Conservation (phyloP, 352 stramenopile genomes). For the Phytophthora tubulina region DNA sequence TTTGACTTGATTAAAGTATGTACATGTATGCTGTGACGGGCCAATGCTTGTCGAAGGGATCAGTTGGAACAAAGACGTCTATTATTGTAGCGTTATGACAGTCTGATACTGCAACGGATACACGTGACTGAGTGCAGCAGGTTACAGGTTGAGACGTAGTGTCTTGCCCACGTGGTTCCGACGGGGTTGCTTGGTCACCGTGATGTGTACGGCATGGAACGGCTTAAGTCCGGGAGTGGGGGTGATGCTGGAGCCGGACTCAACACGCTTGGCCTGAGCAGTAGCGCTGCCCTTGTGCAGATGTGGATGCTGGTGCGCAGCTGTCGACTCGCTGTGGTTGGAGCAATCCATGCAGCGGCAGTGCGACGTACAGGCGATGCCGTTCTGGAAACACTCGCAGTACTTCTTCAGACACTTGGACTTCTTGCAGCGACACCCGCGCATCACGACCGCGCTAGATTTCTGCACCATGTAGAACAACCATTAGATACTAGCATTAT, state of each 20-base stretch:
- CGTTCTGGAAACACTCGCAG: slow-evolving; percentile 98
- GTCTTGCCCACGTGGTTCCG: slow-evolving; percentile 70
- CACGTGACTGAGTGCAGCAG: background rate
- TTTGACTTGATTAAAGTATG: slow-evolving; percentile 7
- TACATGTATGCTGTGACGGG: background rate
- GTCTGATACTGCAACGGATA: background rate
- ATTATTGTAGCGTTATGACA: slow-evolving; percentile 12
- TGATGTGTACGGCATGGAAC: slow-evolving; percentile 73
- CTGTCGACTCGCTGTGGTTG: slow-evolving; percentile 73
- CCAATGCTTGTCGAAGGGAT: background rate
- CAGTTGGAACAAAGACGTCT: slow-evolving; percentile 4
- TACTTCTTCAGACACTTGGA: slow-evolving; percentile 98
- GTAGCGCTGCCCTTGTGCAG: slow-evolving; percentile 36
- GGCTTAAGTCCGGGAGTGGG: slow-evolving; percentile 17
- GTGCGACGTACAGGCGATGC: slow-evolving; percentile 88
- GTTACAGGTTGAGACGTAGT: slow-evolving; percentile 60
- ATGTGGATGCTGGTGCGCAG: slow-evolving; percentile 42
- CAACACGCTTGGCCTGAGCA: slow-evolving; percentile 6
- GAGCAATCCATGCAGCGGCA: slow-evolving; percentile 97
- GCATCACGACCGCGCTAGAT: slow-evolving; percentile 76
- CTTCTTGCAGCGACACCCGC: slow-evolving; percentile 97
- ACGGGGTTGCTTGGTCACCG: slow-evolving; percentile 77
- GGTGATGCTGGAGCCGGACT: slow-evolving; percentile 10
- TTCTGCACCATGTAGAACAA: slow-evolving; percentile 40
- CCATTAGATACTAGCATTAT: background rate